Conservation (phyloP, 2,329 filamentous ascomycete species). For the Salinomyces thailandicus region DNA sequence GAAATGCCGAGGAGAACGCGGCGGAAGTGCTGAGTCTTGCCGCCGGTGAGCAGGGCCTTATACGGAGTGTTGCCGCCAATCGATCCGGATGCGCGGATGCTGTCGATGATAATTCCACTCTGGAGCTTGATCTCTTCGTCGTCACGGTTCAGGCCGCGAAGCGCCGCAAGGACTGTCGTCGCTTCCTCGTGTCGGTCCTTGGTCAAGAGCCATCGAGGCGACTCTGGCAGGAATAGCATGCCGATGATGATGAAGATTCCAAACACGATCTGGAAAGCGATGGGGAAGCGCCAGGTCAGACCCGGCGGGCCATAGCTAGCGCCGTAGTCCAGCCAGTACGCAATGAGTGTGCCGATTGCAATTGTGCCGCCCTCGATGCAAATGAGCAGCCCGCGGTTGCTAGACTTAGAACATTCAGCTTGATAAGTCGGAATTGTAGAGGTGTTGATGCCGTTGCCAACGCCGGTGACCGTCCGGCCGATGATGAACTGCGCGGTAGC, state of each 20-base stretch:
- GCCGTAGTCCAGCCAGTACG: slow-evolving; percentile 42
- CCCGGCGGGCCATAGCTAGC: slow-evolving; percentile 26
- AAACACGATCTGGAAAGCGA: slow-evolving; percentile 44
- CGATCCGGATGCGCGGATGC: slow-evolving; percentile 32
- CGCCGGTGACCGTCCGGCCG: slow-evolving; percentile 42
- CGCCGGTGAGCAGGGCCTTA: slow-evolving; percentile 48
- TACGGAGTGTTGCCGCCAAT: slow-evolving; percentile 33
- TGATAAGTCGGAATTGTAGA: slow-evolving; percentile 46
- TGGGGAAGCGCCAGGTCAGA: slow-evolving; percentile 42
- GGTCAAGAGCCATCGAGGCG: slow-evolving; percentile 36
- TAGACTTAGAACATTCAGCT: slow-evolving; percentile 43
- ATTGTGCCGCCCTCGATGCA: slow-evolving; percentile 48
- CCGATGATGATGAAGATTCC: slow-evolving; percentile 35
- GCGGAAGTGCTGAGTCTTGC: slow-evolving; percentile 56
- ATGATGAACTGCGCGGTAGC: slow-evolving; percentile 42
- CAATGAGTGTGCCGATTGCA: slow-evolving; percentile 42
- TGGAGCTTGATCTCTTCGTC: slow-evolving; percentile 49
- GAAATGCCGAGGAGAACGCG: slow-evolving; percentile 52
- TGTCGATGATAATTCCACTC: slow-evolving; percentile 57
- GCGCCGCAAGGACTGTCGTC: slow-evolving; percentile 41
- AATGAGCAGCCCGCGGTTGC: slow-evolving; percentile 51
- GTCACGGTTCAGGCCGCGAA: slow-evolving; percentile 39
- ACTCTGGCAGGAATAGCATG: slow-evolving; percentile 37
- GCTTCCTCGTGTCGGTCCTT: slow-evolving; percentile 38
- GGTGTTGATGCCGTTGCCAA: slow-evolving; percentile 48